Evolutionary conservation across 1,284 basidiomycete genomes (phyloP).

Genomic region (Puccinia hordei): DNA sequence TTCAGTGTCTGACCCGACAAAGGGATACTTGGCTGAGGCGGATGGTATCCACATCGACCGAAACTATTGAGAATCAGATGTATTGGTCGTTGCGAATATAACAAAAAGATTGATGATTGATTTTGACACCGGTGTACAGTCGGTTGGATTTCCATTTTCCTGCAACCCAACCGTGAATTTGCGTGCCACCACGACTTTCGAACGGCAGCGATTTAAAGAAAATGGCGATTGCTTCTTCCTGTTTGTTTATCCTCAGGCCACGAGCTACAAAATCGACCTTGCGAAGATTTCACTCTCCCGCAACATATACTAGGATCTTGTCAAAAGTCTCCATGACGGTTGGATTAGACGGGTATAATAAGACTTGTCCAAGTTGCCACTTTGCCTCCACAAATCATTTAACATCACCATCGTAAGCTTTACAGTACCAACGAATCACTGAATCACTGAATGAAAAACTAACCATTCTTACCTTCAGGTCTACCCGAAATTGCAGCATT

Average conservation of each 20-base stretch:
- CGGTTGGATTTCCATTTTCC: conserved; percentile 14
- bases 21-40: background rate
- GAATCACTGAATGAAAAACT: background rate
- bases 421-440: background rate
- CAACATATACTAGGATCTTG: background rate
- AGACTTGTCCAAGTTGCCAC: background rate
- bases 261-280: background rate
- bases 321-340: background rate
- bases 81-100: background rate
- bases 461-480: background rate
- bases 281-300: conserved; percentile 1
- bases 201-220: conserved; percentile 3
- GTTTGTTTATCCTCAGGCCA: conserved; percentile 10
- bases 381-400: background rate
- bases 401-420: background rate
- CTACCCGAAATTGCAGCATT: background rate
- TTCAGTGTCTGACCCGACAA: background rate
- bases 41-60: background rate
- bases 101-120: background rate
- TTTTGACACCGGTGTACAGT: conserved; percentile 53
- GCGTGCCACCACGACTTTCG: conserved; percentile 5
- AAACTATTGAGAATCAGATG: background rate
- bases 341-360: conserved; percentile 12
- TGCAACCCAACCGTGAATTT: background rate
- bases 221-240: background rate